Percentiles rank a stretch among this genome's conserved stretches.
Evolutionary conservation across 129 eudicot genomes (phyloP).

Genomic region (Tagetes erecta): DNA sequence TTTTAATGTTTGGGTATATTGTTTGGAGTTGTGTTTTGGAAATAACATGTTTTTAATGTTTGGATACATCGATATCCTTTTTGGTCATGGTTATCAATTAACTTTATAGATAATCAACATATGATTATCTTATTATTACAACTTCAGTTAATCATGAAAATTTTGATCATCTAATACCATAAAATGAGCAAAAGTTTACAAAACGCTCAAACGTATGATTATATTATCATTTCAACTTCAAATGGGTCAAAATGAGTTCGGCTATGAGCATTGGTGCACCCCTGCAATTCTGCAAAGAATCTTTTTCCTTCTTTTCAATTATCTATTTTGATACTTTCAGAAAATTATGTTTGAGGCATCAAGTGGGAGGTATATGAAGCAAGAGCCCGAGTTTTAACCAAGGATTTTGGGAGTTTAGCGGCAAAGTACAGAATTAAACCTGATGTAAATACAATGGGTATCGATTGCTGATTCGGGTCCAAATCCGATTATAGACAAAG

Average conservation of each 20-base stretch:
- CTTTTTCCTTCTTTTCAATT: neutral
- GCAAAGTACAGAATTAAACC: conserved; percentile 33
- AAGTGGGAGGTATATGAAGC: conserved; percentile 34
- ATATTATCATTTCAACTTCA: neutral
- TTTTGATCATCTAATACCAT: neutral
- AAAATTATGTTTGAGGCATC: conserved; percentile 37
- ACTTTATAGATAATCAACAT: neutral
- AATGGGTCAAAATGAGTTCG: neutral
- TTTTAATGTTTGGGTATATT: neutral
- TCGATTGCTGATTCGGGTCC: conserved; percentile 19
- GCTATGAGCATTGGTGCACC: neutral
- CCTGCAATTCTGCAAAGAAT: neutral
- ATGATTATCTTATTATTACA: neutral
- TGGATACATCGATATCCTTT: neutral
- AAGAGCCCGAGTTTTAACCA: conserved; percentile 38
- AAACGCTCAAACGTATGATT: neutral
- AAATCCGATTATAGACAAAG: conserved; percentile 17
- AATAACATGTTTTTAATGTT: neutral
- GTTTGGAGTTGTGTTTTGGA: neutral
- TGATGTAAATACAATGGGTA: conserved; percentile 37
- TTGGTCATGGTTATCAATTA: neutral
- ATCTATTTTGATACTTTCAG: conserved; percentile 22
- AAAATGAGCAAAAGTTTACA: neutral
- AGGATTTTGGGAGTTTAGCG: conserved; percentile 18
- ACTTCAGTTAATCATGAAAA: neutral